Evolutionary conservation across 768 basidiomycete genomes (phyloP).

Genomic region (Pulveroboletus sp.): DNA sequence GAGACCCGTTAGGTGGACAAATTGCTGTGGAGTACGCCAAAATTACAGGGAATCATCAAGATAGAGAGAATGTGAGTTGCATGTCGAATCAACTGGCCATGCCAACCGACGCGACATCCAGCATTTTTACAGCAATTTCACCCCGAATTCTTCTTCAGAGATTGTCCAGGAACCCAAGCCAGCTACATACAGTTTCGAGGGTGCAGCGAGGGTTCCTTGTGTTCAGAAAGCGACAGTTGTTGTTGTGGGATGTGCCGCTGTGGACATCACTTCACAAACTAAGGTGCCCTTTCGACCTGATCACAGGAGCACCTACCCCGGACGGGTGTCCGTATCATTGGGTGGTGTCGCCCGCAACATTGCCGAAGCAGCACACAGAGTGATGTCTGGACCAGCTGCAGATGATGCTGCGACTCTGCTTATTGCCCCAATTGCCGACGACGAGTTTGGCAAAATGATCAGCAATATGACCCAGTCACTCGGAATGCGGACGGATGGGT

Average conservation of each 20-base stretch:
- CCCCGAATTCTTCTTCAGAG: neutral
- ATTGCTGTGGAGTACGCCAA: slow-evolving; percentile 76
- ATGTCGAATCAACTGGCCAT: neutral
- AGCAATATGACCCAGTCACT: slow-evolving; percentile 48
- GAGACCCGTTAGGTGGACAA: slow-evolving; percentile 52
- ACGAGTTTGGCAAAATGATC: slow-evolving; percentile 71
- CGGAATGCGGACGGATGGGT: slow-evolving; percentile 82
- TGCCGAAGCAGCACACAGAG: slow-evolving; percentile 80
- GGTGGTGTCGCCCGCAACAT: slow-evolving; percentile 97
- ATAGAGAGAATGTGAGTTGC: slow-evolving; percentile 18
- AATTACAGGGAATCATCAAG: slow-evolving; percentile 31
- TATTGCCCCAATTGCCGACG: slow-evolving; percentile 72
- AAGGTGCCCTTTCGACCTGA: slow-evolving; percentile 29
- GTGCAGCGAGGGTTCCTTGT: slow-evolving; percentile 7
- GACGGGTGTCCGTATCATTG: slow-evolving; percentile 62
- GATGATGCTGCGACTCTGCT: slow-evolving; percentile 45
- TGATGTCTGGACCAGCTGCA: slow-evolving; percentile 37
- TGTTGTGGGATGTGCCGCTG: slow-evolving; percentile 81
- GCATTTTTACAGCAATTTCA: slow-evolving; percentile 8
- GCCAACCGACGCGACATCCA: slow-evolving; percentile 6
- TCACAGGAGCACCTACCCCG: slow-evolving; percentile 77
- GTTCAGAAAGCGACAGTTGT: slow-evolving; percentile 45
- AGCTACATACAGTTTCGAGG: neutral
- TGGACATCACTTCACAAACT: slow-evolving; percentile 76
- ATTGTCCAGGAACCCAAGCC: neutral